phyloP scores from a whole-genome alignment of 1,284 basidiomycete genomes.

The Apiotrichum mycotoxinovorans region DNA sequence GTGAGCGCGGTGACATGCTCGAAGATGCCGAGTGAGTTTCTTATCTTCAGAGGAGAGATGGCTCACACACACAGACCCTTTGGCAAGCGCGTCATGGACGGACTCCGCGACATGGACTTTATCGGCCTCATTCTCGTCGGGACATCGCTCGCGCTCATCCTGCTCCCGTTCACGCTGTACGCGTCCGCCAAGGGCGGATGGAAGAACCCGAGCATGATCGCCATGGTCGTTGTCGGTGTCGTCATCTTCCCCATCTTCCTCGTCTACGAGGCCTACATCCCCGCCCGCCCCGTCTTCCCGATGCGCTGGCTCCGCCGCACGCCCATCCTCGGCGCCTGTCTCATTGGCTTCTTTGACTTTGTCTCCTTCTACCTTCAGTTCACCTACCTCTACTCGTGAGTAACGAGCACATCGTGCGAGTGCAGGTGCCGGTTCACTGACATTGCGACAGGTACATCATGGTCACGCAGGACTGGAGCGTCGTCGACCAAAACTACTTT shows the following conservation, averaged over 20 bases:
- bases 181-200: conserved; percentile 50
- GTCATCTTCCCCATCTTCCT: conserved; percentile 50
- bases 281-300: conserved; percentile 53
- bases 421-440: background rate
- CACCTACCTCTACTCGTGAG: conserved; percentile 44
- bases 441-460: conserved; percentile 33
- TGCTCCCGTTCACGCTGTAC: conserved; percentile 64
- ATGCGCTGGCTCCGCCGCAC: conserved; percentile 59
- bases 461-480: conserved; percentile 43
- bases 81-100: conserved; percentile 12
- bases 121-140: conserved; percentile 67
- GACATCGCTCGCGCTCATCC: conserved; percentile 59
- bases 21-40: background rate
- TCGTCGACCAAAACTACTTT: conserved; percentile 43
- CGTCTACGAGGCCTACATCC: conserved; percentile 51
- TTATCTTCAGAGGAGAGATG: conserved; percentile 10
- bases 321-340: conserved; percentile 59
- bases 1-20: background rate
- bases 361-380: conserved; percentile 56
- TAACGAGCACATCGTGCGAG: background rate
- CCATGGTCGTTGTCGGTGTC: conserved; percentile 50
- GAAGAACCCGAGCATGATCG: conserved; percentile 40
- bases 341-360: conserved; percentile 70
- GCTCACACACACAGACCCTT: conserved; percentile 23
- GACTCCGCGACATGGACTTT: conserved; percentile 36